Evolutionary conservation across 2,329 filamentous ascomycete species (phyloP).

Genomic region (Sporothrix globosa): DNA sequence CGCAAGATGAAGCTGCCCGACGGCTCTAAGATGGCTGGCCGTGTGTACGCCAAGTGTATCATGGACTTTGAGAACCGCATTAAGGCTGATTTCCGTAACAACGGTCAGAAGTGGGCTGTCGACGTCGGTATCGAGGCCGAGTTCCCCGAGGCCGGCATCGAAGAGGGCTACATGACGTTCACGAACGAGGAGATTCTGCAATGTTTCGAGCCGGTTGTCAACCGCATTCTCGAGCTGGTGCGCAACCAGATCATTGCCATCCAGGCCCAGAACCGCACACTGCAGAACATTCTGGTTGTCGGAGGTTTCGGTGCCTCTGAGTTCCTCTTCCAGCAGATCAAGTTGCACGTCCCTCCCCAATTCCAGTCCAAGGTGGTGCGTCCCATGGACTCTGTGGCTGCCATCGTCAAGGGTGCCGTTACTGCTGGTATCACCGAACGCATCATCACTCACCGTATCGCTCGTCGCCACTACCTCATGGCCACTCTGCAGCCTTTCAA

Average conservation of each 20-base stretch:
- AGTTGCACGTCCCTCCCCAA: constrained; percentile 94
- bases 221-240: constrained; percentile 92
- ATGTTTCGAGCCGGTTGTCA: constrained; percentile 98
- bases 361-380: constrained; percentile 98
- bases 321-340: constrained; percentile 99
- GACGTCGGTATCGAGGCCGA: constrained; percentile 98
- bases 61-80: constrained; percentile 99
- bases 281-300: constrained; percentile 96
- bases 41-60: constrained; percentile 98
- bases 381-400: constrained; percentile 97
- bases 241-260: constrained; percentile 99
- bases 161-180: constrained; percentile 99
- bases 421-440: constrained; percentile 97
- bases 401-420: constrained; percentile 97
- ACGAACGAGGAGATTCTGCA: constrained; percentile 99
- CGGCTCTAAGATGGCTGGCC: constrained; percentile 94
- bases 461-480: constrained; percentile 98
- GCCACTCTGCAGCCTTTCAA: constrained; percentile 98
- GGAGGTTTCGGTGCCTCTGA: constrained; percentile 98
- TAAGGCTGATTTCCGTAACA: constrained; percentile 99
- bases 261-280: constrained; percentile 88
- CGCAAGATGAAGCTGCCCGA: constrained; percentile 99
- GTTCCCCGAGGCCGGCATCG: constrained; percentile 95
- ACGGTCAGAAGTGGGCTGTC: constrained; percentile 98
- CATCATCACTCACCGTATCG: constrained; percentile 94